Evolutionary conservation across 495 filamentous ascomycete genomes (phyloP), one percentile per base, ranked within the genome.

Genomic region (Aspergillus homomorphus): DNA sequence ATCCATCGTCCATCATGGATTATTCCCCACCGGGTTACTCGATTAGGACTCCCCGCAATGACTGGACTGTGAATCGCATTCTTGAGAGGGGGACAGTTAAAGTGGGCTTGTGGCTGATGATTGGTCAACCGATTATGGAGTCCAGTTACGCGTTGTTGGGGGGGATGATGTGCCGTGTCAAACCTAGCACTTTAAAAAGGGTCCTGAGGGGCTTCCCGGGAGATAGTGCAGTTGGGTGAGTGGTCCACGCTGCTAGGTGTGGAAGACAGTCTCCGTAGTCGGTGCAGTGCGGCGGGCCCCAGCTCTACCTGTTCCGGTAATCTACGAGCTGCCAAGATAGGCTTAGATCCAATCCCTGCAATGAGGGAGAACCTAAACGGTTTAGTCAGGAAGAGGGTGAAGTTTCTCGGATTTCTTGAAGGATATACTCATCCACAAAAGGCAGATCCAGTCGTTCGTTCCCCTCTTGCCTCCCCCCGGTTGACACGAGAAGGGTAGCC

Each of bases 111-210:
- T 19, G 16, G 19, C 4, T 3, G 14, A 18, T 66, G 53, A 63
- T 62, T 63, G 61, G 64, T 7, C 28, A 4, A 24, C 22, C 19
- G 48, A 5, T 2, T 48, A 49, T 57, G 53, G 49, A 38, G 50
- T 18, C 24, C 42, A 33, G 61, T 65, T 62, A 68, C 65, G 65
- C 65, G 65, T 68, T 63, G 62, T 56, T 62, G 54, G 62, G 57
- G 59, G 33, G 15, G 33, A 65, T 61, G 65, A 68, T 68, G 62
- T 63, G 62, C 62, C 65, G 65, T 68, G 62, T 62, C 55, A 45
- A 45, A 38, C 33, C 33, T 38, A 38, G 15, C 33, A 38, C 33
- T 38, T 38, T 38, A 38, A 38, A 38, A 6, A 6, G 33, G 33
- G 7, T 12, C 33, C 15, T 5, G 33, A 38, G 33, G 33, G 33